Evolutionary conservation across 1,139 yeast species (phyloP).

Genomic region (Maudiozyma humilis): DNA sequence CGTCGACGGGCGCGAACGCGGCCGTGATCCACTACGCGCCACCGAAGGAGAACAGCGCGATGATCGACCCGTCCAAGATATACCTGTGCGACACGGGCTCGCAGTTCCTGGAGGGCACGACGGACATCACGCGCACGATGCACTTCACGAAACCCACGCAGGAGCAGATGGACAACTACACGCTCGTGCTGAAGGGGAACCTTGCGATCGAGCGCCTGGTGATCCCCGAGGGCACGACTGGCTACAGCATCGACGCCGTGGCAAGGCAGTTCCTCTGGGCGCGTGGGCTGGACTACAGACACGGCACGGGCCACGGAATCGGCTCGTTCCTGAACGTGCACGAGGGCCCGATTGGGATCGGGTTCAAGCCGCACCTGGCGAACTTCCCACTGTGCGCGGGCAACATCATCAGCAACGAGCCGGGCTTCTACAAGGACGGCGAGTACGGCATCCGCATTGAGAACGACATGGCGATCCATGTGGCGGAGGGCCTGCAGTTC

Average conservation of each 20-base stretch:
- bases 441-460: constrained; percentile 92
- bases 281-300: constrained; percentile 82
- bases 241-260: constrained; percentile 70
- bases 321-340: constrained; percentile 90
- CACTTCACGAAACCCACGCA: constrained; percentile 66
- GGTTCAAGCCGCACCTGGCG: constrained; percentile 42
- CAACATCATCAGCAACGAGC: constrained; percentile 83
- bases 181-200: constrained; percentile 88
- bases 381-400: constrained; percentile 41
- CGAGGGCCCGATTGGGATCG: constrained; percentile 93
- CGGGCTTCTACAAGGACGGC: constrained; percentile 90
- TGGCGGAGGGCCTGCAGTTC: constrained; percentile 28
- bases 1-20: constrained; percentile 89
- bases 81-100: constrained; percentile 91
- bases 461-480: constrained; percentile 55
- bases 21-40: constrained; percentile 92
- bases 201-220: constrained; percentile 66
- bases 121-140: constrained; percentile 89
- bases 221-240: constrained; percentile 85
- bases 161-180: constrained; percentile 68
- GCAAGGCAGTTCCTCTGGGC: constrained; percentile 90
- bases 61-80: constrained; percentile 67
- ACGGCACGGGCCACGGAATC: constrained; percentile 98
- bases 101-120: constrained; percentile 90
- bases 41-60: constrained; percentile 47